A percentile compares a stretch with the other conserved stretches of the same genome.
phyloP scores from a whole-genome alignment of 163 green algal species.

The Coccomyxa subellipsoidea region DNA sequence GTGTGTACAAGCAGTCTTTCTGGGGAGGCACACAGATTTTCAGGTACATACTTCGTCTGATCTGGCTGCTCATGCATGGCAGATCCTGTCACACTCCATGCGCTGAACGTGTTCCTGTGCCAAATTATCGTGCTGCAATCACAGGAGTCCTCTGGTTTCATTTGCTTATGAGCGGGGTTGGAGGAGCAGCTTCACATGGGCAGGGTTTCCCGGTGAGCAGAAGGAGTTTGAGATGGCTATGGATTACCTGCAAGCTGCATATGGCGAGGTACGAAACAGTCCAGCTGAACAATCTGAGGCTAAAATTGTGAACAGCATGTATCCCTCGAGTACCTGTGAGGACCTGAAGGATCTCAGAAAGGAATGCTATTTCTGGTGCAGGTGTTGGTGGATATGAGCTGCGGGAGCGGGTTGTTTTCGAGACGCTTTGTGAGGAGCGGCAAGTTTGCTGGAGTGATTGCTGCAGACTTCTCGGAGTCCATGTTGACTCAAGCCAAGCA shows the following conservation, averaged over 20 bases:
- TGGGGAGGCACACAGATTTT: constrained; percentile 75
- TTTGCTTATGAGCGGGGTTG: constrained; percentile 95
- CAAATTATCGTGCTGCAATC: neutral
- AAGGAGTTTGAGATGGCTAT: constrained; percentile 81
- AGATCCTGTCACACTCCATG: neutral
- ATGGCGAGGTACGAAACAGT: constrained; percentile 16
- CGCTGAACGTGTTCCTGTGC: neutral
- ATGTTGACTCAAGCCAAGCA: constrained; percentile 84
- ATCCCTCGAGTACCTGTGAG: neutral
- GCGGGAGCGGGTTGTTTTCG: constrained; percentile 89
- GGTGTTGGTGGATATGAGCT: constrained; percentile 84
- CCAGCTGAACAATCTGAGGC: neutral
- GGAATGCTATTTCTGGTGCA: constrained; percentile 1
- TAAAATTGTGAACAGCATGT: neutral
- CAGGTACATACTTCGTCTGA: constrained; percentile 35
- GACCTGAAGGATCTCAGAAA: neutral
- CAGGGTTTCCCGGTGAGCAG: constrained; percentile 53
- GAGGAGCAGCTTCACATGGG: constrained; percentile 85
- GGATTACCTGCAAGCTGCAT: constrained; percentile 61
- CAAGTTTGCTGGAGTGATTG: constrained; percentile 73
- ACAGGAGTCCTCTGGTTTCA: constrained; percentile 65
- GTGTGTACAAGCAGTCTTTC: constrained; percentile 50
- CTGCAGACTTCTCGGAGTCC: constrained; percentile 82
- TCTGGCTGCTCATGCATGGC: neutral
- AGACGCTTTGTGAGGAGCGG: constrained; percentile 72